Evolutionary conservation across 2,329 filamentous ascomycete species (phyloP), one percentile per base, ranked within the genome.

Genomic region (Coniochaeta prunicola): DNA sequence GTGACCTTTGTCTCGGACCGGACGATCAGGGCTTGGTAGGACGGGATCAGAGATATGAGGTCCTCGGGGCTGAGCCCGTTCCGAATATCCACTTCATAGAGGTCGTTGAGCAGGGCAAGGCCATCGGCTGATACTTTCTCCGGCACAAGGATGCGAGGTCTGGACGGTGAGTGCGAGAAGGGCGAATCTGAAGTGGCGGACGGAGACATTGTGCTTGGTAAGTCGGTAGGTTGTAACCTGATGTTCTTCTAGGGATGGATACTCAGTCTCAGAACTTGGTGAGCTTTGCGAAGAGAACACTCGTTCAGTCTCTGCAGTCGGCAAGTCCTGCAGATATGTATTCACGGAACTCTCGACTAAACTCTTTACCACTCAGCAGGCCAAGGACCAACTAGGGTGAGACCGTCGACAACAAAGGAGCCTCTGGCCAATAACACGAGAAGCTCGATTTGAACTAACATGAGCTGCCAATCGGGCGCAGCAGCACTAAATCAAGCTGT

Each of bases 1-100:
- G 87, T 92, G 60, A 93, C 89, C 68, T 92, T 89, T 1, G 90
- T 93, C 73, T 92, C 90, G 38, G 89, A 92, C 2, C 90, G 86
- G 42, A 93, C 86, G 61, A 93, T 89, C 57, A 93, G 79, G 21
- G 87, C 90, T 54, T 92, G 84, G 70, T 92, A 92, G 24, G 80
- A 76, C 0, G 85, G 82, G 59, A 93, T 91, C 59, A 87, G 79
- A n/a, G 75, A 64, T 45, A 64, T 72, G 21, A 93, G 79, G 63
- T 91, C 82, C 1, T 85, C 77, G 0, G 87, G 72, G 3, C 79
- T 80, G 17, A 92, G 74, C 1, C 81, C 83, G 56, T 83, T 82
- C 57, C 81, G 82, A 62, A 86, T 84, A 68, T 93, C 84, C 34
- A 93, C 88, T 24, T 90, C 83, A 66, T 89, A 86, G 38, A 82